Evolutionary conservation across 2,329 filamentous ascomycete species (phyloP), one percentile per base, ranked within the genome.

Genomic region (Penicillium sp.): DNA sequence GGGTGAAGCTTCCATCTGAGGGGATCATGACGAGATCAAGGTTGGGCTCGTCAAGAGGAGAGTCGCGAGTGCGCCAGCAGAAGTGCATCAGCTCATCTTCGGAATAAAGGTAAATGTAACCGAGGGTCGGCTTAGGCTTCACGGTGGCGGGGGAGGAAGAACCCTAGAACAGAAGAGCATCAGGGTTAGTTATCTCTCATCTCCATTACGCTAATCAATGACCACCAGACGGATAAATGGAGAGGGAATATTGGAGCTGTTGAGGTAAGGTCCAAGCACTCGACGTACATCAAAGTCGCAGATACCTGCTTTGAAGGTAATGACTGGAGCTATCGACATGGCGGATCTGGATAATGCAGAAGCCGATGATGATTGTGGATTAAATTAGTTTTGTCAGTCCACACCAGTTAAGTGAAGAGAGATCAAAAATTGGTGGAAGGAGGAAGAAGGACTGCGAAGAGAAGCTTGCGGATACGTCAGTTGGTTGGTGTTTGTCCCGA

Each of bases 21-120:
- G 95, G 94, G 56, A 99, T 89, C 91, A 97, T 97, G 72, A 97
- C 88, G 40, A 99, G 86, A 76, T 99, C 93, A 65, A 97, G 81
- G 63, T 95, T 90, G 61, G 93, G 90, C 62, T 91, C 81, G 65
- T 90, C 86, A 68, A 92, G 80, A 24, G 89, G 83, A 61, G 87
- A 86, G 68, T 84, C 85, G 68, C 95, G 90, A 72, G 91, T 89
- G 68, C 93, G 90, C 96, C 96, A 99, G 86, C 93, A 97, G 82
- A 99, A 97, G 82, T 97, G 93, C 64, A 96, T 85, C 63, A 99
- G 86, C 56, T 97, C 94, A 89, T 97, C 94, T 84, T 96, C 93
- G 56, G 86, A 86, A 80, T 95, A 97, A 58, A 98, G 88, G 78
- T 96, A 98, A 75, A 98, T 87, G 79, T 96, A 97, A 70, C 94